These are phyloP conservation scores for Phytophthora citrophthora DNA, from an alignment of 352 stramenopile species.

Conservation along the genomic window DNA sequence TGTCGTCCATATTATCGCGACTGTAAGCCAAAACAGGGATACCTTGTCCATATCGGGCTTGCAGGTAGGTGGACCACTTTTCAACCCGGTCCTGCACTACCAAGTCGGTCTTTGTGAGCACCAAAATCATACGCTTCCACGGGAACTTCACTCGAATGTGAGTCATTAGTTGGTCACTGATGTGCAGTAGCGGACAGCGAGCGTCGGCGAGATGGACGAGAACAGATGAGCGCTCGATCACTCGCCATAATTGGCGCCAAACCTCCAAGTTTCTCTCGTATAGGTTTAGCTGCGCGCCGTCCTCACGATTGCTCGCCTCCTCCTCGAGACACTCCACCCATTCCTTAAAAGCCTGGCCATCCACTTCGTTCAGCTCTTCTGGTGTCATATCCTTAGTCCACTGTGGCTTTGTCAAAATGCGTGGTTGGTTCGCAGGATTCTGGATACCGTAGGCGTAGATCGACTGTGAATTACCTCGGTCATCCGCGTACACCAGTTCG, in stretches of 20 bases:
- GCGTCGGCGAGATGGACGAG: conserved; percentile 80
- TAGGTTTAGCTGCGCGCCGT: conserved; percentile 53
- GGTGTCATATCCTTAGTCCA: conserved; percentile 73
- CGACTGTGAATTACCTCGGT: conserved; percentile 74
- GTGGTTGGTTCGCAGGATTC: conserved; percentile 60
- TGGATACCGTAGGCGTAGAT: conserved; percentile 76
- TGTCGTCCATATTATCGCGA: conserved; percentile 62
- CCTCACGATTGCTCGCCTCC: conserved; percentile 14
- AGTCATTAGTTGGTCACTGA: conserved; percentile 72
- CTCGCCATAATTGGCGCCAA: conserved; percentile 84
- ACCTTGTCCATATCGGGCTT: conserved; percentile 82
- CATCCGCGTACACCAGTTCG: conserved; percentile 54
- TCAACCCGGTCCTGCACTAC: conserved; percentile 85
- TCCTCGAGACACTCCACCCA: conserved; percentile 60
- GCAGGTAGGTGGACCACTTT: conserved; percentile 94
- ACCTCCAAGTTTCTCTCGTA: conserved; percentile 87
- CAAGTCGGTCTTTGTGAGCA: conserved; percentile 99
- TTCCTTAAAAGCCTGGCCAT: conserved; percentile 58
- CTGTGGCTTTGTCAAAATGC: conserved; percentile 65
- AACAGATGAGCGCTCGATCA: conserved; percentile 78
- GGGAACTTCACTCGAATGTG: conserved; percentile 49
- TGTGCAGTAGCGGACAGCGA: conserved; percentile 72
- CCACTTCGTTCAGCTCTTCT: conserved; percentile 61
- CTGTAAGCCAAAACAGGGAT: conserved; percentile 84
- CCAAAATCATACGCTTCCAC: conserved; percentile 94